A percentile compares a stretch with the other conserved stretches of the same genome.
Evolutionary conservation across 2,329 filamentous ascomycete genomes (phyloP).

Genomic region (Zalaria obscura): DNA sequence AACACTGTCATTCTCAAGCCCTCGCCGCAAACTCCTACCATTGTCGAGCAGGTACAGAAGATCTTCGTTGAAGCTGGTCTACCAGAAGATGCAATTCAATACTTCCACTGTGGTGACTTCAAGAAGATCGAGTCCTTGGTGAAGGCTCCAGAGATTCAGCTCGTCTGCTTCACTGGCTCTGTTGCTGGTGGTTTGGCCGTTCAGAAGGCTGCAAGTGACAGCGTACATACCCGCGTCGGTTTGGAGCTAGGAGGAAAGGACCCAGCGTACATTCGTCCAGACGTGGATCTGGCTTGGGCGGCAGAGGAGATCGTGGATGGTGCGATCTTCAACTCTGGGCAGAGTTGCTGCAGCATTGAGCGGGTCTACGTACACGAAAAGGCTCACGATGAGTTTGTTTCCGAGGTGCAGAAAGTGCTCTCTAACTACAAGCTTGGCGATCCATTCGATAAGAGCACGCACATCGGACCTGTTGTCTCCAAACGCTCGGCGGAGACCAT

Average conservation of each 20-base stretch:
- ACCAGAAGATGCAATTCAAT: constrained; percentile 72
- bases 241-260: constrained; percentile 93
- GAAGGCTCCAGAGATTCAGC: constrained; percentile 58
- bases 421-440: constrained; percentile 73
- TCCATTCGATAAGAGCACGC: constrained; percentile 62
- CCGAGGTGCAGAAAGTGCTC: constrained; percentile 66
- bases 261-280: constrained; percentile 72
- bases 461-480: constrained; percentile 81
- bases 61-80: constrained; percentile 71
- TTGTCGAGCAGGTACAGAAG: constrained; percentile 68
- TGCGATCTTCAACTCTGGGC: constrained; percentile 95
- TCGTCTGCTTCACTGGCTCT: constrained; percentile 89
- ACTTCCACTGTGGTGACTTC: constrained; percentile 78
- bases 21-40: constrained; percentile 85
- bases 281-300: constrained; percentile 82
- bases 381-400: constrained; percentile 71
- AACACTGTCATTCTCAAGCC: constrained; percentile 91
- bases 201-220: constrained; percentile 69
- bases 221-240: constrained; percentile 65
- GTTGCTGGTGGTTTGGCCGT: constrained; percentile 77
- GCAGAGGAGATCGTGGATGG: constrained; percentile 92
- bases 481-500: constrained; percentile 64
- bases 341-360: constrained; percentile 90
- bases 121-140: constrained; percentile 65
- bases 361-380: constrained; percentile 79